These are phyloP conservation scores for Ustulina deusta DNA, from an alignment of 2,329 filamentous ascomycete genomes.

Conservation along the genomic window DNA sequence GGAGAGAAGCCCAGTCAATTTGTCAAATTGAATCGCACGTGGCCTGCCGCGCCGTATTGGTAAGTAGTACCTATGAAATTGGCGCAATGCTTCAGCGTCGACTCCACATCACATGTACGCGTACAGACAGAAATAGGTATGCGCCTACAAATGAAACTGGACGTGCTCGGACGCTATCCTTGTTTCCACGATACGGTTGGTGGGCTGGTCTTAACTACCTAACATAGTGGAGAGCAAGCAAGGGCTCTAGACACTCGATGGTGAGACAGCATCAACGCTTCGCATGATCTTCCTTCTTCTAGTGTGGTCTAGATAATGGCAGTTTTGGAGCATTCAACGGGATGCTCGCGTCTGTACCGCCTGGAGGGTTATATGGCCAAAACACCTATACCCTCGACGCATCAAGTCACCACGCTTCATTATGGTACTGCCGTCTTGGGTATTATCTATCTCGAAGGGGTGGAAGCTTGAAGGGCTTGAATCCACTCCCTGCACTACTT, in stretches of 20 bases:
- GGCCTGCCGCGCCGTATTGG: constrained; percentile 13
- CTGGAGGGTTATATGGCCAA: constrained; percentile 11
- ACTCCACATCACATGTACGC: constrained; percentile 25
- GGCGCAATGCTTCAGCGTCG: constrained; percentile 13
- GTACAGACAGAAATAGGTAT: background rate
- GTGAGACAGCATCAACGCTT: constrained; percentile 21
- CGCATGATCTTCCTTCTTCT: constrained; percentile 12
- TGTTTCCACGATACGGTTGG: background rate
- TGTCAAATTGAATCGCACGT: constrained; percentile 32
- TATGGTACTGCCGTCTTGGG: background rate
- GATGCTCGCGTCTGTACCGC: constrained; percentile 4
- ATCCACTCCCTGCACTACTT: background rate
- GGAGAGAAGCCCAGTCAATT: constrained; percentile 20
- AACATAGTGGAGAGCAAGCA: constrained; percentile 20
- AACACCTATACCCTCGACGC: background rate
- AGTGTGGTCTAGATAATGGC: background rate
- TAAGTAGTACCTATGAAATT: constrained; percentile 9
- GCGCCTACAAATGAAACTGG: constrained; percentile 12
- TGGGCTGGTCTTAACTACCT: background rate
- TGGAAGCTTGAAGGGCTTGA: background rate
- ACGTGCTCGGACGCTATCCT: constrained; percentile 24
- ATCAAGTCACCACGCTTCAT: background rate
- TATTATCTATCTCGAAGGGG: background rate
- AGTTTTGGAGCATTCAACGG: background rate
- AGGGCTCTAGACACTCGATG: constrained; percentile 7